These are phyloP conservation scores for Schizosaccharomyces octosporus DNA, from an alignment of 805 yeast genomes.

Conservation along the genomic window DNA sequence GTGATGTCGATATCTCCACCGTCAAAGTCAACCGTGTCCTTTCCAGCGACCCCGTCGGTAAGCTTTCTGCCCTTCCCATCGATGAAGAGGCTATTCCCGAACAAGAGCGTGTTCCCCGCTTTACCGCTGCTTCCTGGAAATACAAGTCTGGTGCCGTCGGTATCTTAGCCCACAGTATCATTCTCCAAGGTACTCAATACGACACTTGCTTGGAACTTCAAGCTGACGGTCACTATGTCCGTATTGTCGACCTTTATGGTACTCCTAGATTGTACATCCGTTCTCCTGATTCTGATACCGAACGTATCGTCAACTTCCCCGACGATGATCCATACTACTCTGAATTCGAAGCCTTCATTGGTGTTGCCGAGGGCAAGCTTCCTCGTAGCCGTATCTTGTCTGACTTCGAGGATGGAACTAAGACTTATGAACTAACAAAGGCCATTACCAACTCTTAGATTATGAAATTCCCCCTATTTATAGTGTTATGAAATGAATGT, in stretches of 20 bases:
- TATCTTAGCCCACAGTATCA: slow-evolving; percentile 6
- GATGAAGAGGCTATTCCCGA: slow-evolving; percentile 7
- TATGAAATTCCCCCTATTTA: neutral
- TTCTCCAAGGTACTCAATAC: slow-evolving; percentile 7
- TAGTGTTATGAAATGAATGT: neutral
- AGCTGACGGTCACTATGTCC: slow-evolving; percentile 9
- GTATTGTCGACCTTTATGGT: slow-evolving; percentile 8
- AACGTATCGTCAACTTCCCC: neutral
- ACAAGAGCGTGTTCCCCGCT: slow-evolving; percentile 8
- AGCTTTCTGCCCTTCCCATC: slow-evolving; percentile 5
- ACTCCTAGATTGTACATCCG: slow-evolving; percentile 7
- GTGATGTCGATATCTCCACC: slow-evolving; percentile 7
- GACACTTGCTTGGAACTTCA: slow-evolving; percentile 7
- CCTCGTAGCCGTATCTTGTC: neutral
- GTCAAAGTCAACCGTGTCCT: slow-evolving; percentile 6
- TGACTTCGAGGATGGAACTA: slow-evolving; percentile 1
- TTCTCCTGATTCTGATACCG: slow-evolving; percentile 22
- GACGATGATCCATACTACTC: slow-evolving; percentile 3
- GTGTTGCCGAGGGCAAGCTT: neutral
- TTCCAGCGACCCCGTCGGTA: slow-evolving; percentile 7
- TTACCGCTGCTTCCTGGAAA: slow-evolving; percentile 8
- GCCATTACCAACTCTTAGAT: neutral
- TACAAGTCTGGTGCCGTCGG: slow-evolving; percentile 8
- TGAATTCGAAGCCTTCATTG: slow-evolving; percentile 1
- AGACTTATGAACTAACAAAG: slow-evolving; percentile 2